Conservation (phyloP, 2,329 filamentous ascomycete species). For the Botrytis sinoallii region DNA sequence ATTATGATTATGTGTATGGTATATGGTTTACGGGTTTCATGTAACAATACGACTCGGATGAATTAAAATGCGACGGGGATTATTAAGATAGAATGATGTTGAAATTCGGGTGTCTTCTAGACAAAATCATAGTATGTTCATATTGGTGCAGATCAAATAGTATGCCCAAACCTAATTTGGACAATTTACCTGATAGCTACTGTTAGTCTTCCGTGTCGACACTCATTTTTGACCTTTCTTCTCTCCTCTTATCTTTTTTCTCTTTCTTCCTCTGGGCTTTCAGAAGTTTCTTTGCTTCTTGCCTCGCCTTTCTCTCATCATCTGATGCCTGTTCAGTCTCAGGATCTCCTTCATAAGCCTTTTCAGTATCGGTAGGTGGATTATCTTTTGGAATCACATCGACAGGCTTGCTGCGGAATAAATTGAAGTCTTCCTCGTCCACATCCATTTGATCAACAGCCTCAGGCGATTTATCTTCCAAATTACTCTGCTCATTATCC, state of each 20-base stretch:
- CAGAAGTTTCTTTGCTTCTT: slow-evolving; percentile 13
- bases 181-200: background rate
- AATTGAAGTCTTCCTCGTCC: slow-evolving; percentile 14
- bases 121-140: background rate
- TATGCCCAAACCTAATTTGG: background rate
- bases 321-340: slow-evolving; percentile 8
- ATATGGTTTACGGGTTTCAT: background rate
- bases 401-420: slow-evolving; percentile 17
- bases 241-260: slow-evolving; percentile 17
- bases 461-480: background rate
- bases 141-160: background rate
- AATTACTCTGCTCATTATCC: background rate
- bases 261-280: slow-evolving; percentile 17
- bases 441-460: slow-evolving; percentile 16
- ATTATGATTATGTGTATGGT: slow-evolving; percentile 6
- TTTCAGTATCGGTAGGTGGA: background rate
- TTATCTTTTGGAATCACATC: slow-evolving; percentile 5
- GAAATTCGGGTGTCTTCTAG: background rate
- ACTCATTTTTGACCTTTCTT: slow-evolving; percentile 14
- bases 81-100: background rate
- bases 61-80: background rate
- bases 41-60: background rate
- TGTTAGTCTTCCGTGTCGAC: slow-evolving; percentile 5
- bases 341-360: slow-evolving; percentile 17
- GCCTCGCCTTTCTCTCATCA: slow-evolving; percentile 8